Percentiles rank a stretch among this genome's conserved stretches.
Evolutionary conservation across 495 filamentous ascomycete species (phyloP).

Genomic region (Wilcoxina mikolae): DNA sequence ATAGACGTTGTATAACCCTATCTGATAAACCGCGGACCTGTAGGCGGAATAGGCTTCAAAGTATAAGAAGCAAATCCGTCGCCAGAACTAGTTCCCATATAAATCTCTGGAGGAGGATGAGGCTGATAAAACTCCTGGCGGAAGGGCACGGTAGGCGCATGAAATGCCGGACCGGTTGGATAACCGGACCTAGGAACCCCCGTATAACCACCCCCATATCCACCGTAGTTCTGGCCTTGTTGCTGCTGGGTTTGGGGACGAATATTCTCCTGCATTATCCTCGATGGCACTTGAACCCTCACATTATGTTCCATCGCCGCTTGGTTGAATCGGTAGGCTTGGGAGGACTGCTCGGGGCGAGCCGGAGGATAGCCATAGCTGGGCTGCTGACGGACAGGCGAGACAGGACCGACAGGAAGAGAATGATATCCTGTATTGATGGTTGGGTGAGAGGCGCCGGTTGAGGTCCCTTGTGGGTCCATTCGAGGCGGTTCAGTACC

Average conservation of each 20-base stretch:
- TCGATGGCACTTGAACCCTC: neutral
- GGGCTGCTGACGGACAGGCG: neutral
- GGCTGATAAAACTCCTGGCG: too few species aligned
- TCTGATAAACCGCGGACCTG: too few species aligned
- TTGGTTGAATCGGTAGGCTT: neutral
- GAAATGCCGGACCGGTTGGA: too few species aligned
- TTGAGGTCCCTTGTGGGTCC: neutral
- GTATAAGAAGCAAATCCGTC: too few species aligned
- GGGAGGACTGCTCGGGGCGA: too few species aligned
- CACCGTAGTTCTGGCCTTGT: neutral
- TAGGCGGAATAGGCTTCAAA: too few species aligned
- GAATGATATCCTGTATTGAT: neutral
- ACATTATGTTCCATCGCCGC: neutral
- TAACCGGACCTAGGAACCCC: too few species aligned
- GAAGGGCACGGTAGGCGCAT: too few species aligned
- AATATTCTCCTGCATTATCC: neutral
- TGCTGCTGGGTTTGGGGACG: neutral
- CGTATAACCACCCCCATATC: too few species aligned
- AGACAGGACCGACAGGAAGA: neutral
- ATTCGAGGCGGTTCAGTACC: neutral
- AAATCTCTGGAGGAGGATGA: too few species aligned
- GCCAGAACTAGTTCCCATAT: too few species aligned
- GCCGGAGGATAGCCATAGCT: neutral
- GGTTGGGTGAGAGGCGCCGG: neutral
- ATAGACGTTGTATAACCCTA: too few species aligned